A percentile compares a stretch with the other conserved stretches of the same genome.
Evolutionary conservation across 148 eudicot species (phyloP).

Genomic region (Talinum fruticosum): DNA sequence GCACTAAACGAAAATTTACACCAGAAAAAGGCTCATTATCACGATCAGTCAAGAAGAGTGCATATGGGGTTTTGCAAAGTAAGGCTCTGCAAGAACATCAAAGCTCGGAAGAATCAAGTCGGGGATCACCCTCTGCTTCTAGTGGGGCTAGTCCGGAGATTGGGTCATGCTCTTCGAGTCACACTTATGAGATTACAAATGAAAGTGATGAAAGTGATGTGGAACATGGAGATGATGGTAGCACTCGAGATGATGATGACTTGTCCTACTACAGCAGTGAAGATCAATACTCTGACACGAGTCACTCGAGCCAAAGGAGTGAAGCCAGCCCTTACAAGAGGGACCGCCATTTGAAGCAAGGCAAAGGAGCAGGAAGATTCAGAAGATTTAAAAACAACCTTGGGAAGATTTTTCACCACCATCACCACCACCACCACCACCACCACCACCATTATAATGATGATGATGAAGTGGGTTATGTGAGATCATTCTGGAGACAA

Average conservation of each 20-base stretch:
- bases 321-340: slow-evolving; percentile 7
- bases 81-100: not conserved
- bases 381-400: slow-evolving; percentile 53
- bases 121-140: slow-evolving; percentile 35
- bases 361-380: slow-evolving; percentile 30
- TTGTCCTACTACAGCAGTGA: slow-evolving; percentile 16
- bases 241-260: slow-evolving; percentile 18
- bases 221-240: slow-evolving; percentile 10
- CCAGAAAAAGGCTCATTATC: slow-evolving; percentile 5
- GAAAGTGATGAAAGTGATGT: slow-evolving; percentile 23
- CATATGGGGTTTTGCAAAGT: slow-evolving; percentile 2
- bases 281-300: slow-evolving; percentile 21
- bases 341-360: slow-evolving; percentile 13
- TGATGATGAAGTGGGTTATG: slow-evolving; percentile 21
- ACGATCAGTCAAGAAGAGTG: not conserved
- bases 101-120: slow-evolving; percentile 35
- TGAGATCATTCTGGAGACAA: slow-evolving; percentile 31
- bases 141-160: slow-evolving; percentile 30
- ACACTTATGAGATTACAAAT: slow-evolving; percentile 5
- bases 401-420: slow-evolving; percentile 67
- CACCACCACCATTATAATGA: slow-evolving; percentile 35
- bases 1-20: not conserved
- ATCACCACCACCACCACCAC: slow-evolving; percentile 70
- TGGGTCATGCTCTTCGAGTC: slow-evolving; percentile 15
- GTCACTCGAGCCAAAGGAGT: slow-evolving; percentile 18